Base-by-base conservation (phyloP, 139 green algal species). In the Coelastrella sp. region DNA sequence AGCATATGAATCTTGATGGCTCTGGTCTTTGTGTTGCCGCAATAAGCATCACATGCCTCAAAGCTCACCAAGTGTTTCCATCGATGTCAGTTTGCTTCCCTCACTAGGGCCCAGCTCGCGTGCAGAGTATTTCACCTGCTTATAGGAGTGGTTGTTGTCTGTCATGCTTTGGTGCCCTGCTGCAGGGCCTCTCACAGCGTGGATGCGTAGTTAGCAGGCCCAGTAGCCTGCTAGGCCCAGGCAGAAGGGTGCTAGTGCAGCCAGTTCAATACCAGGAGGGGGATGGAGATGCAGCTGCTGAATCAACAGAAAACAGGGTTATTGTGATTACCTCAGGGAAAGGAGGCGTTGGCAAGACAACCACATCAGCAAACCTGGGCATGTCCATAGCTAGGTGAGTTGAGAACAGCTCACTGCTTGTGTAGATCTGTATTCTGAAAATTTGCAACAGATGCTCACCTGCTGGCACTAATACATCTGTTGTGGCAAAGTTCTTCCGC, bases 321-420 rank as follows among this genome's bases (percentile, higher is more conserved):
- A 95, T 98, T 83, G 96, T 98, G 57, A 82, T 98, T 73, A 98
- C 96, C 15, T 97, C 94, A 27, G 96, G 96, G 11, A 98, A 98
- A 92, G 96, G 96, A 22, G 96, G 96, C 9, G 97, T 98, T 22
- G 96, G 97, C 24, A 98, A 99, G 95, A 99, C 97, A 57, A 98
- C 97, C 27, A 94, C 93, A n/a, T 96, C 95, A 19, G 96, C 97
- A 25, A 99, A 99, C 94, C 88, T 99, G 74, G 97, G 97, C 27
- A 98, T 99, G 95, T 96, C 91, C 19, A 97, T 99, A 87, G 97
- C 97, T 9, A 93, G 97, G n/a, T 91, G 79, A 63, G 87, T 72
- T 22, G 17, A 24, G 8, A 22, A 20, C 59, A 85, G 57, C 19
- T 6, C 1, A 22, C 80, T 73, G 57, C 12, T 56, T 14, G 63